Base-by-base conservation (phyloP, 2,329 filamentous ascomycete genomes). In the Lecanicillium sp. region DNA sequence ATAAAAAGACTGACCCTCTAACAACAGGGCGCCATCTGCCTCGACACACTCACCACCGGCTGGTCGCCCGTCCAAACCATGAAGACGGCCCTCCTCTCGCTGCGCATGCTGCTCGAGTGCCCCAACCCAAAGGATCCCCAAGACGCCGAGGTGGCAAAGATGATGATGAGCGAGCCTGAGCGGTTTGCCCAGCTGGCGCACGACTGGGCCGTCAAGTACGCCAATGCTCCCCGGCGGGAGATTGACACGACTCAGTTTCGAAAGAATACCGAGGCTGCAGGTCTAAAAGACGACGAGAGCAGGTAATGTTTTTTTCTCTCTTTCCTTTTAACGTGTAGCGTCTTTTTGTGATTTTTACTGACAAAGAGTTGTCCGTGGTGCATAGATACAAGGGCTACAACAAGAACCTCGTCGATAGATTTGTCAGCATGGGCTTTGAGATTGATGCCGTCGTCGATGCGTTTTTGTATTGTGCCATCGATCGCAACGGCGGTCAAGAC, bases 41-140 rank as follows among this genome's bases (percentile, higher is more conserved):
- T 98, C 39, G 92, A 98, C 57, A 96, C 89, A 0, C 75, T 98
- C 13, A 82, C 84, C 9, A 76, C 76, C 11, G 87, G 85, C 50
- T 98, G 92, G 92, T 95, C 90, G 5, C 92, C 92, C 0, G 89
- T 98, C 17, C 75, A 95, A 44, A 98, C 90, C 12, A 90, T 98
- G 60, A 96, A 95, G 65, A 94, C 87, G 15, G 87, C 90, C 28
- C 77, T 98, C 33, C 80, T 98, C 43, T 95, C 89, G 19, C 73
- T 98, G 22, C 89, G 95, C 59, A 90, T 89, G 49, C 78, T 98
- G 14, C 84, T 98, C 53, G 87, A 87, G 63, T 86, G 82, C 14
- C 92, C 92, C 4, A 94, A 98, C 59, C 90, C 92, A 0, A 94
- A 90, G 52, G 92, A 98, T 49, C 92, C 92, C 0, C 92, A 98